Evolutionary conservation across 1,284 basidiomycete species (phyloP).

Genomic region (Tilletia walkeri): DNA sequence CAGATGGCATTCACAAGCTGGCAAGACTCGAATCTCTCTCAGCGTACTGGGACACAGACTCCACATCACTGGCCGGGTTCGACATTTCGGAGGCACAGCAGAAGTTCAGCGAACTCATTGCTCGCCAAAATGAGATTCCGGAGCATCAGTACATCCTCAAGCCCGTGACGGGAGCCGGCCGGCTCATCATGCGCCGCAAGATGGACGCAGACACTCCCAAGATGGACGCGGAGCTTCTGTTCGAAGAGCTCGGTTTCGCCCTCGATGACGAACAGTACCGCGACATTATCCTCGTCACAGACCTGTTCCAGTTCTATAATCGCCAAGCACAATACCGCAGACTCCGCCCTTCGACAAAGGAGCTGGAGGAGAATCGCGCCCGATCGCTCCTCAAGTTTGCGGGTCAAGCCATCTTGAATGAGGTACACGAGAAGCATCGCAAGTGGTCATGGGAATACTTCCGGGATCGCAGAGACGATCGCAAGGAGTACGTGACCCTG

Average conservation of each 20-base stretch:
- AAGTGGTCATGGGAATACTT: constrained; percentile 95
- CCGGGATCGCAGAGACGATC: constrained; percentile 79
- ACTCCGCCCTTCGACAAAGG: constrained; percentile 68
- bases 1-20: constrained; percentile 88
- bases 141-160: constrained; percentile 90
- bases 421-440: constrained; percentile 77
- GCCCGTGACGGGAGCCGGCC: constrained; percentile 92
- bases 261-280: constrained; percentile 94
- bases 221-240: constrained; percentile 83
- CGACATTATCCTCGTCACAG: constrained; percentile 86
- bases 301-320: constrained; percentile 95
- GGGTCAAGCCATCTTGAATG: constrained; percentile 74
- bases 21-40: constrained; percentile 84
- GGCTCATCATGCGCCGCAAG: constrained; percentile 73
- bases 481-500: constrained; percentile 75
- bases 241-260: constrained; percentile 90
- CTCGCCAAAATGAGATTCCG: constrained; percentile 35
- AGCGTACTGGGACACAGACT: constrained; percentile 94
- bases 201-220: constrained; percentile 70
- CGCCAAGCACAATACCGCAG: constrained; percentile 71
- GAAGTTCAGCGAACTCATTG: constrained; percentile 71
- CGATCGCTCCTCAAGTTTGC: constrained; percentile 79
- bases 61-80: constrained; percentile 72
- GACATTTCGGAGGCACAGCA: constrained; percentile 68
- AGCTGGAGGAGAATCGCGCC: constrained; percentile 68